Conservation (phyloP, 495 filamentous ascomycete species). For the Achaetomiella virescens region DNA sequence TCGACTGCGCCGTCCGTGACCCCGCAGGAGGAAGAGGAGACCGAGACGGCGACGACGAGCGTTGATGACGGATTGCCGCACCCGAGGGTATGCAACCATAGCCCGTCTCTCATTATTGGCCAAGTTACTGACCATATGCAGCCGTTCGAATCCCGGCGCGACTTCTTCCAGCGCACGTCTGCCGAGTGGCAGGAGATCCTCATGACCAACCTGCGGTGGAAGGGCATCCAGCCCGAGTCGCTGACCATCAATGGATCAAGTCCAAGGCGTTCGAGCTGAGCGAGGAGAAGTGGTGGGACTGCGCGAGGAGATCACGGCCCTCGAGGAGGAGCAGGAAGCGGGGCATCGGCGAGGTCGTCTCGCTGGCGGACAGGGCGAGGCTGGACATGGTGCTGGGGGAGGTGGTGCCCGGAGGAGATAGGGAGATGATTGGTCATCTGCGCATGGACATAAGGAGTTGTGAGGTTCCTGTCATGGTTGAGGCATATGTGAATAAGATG, state of each 20-base stretch:
- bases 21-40: conserved; percentile 43
- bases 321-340: conserved; percentile 95
- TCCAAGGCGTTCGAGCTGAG: conserved; percentile 80
- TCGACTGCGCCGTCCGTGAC: conserved; percentile 23
- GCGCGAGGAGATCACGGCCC: conserved; percentile 84
- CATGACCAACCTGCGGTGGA: conserved; percentile 59
- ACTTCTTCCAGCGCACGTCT: conserved; percentile 86
- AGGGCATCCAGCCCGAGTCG: conserved; percentile 52
- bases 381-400: conserved; percentile 51
- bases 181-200: conserved; percentile 83
- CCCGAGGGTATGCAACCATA: conserved; percentile 37
- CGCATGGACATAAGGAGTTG: too few species aligned
- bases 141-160: conserved; percentile 85
- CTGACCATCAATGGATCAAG: conserved; percentile 77
- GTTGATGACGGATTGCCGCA: conserved; percentile 57
- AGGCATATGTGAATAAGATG: too few species aligned
- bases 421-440: too few species aligned
- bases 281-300: conserved; percentile 99
- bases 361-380: conserved; percentile 63
- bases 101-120: background rate
- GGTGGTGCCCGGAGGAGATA: conserved; percentile 33
- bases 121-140: conserved; percentile 44
- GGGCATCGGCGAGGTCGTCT: conserved; percentile 95
- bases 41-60: conserved; percentile 36
- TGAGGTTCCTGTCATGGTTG: too few species aligned